Evolutionary conservation across 2,329 filamentous ascomycete species (phyloP), one percentile per base, ranked within the genome.

Genomic region (Furcasterigmium sp.): DNA sequence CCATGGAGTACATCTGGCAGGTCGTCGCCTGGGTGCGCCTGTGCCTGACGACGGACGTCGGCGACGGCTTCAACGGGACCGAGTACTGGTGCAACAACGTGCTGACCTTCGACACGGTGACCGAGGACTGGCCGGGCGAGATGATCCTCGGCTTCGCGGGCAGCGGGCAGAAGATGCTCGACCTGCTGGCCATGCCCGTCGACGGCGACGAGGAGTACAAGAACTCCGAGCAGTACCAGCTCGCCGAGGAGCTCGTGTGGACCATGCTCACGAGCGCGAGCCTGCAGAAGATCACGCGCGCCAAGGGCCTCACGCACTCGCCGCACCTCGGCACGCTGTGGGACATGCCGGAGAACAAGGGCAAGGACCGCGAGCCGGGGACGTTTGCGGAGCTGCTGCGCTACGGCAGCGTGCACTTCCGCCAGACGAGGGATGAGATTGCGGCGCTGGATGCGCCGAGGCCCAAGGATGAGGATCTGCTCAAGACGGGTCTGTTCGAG

Each of bases 231-330:
- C 44, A 52, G 29, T 53, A 53, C 29, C 35, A 55, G 8, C 44
- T 52, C 28, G 57, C 55, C 0, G 52, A 59, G 26, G 47, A 49
- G 23, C 19, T 54, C 8, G 47, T 58, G 4, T 63, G 60, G 57
- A 50, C 49, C 6, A 26, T 63, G 32, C 47, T 66, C 36, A 55
- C 62, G 10, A 51, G 53, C 34, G 54, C 56, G 4, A 53, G 52
- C 4, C 52, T 62, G 54, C 53, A 63, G 48, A 67, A 66, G 44
- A 56, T 67, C n/a, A 59, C 56, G 2, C 62, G 63, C 46, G 62
- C 56, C 0, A 58, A 60, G 42, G 49, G 49, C 2, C 28, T 62
- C 28, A 56, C 53, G 8, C 49, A 53, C 17, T 52, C 49, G 10
- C 38, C 51, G 13, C 49, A 52, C 18, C 46, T 59, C 14, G 62